These are phyloP conservation scores for Macrocybe gigantea DNA, from an alignment of 768 basidiomycete species.

Conservation along the genomic window DNA sequence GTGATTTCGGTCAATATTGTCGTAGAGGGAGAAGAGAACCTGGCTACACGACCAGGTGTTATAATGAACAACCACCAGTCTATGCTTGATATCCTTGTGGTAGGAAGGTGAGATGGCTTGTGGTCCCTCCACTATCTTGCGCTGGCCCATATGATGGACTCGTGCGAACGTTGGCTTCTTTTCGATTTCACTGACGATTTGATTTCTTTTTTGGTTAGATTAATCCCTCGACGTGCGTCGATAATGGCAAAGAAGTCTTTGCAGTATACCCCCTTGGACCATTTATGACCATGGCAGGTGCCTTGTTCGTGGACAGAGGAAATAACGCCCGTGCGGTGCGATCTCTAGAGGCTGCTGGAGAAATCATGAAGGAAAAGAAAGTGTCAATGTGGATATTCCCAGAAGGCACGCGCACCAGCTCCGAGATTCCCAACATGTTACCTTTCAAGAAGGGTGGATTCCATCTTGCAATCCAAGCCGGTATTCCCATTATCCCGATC, in stretches of 20 bases:
- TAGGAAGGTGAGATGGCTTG: slow-evolving; percentile 58
- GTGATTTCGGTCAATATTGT: slow-evolving; percentile 63
- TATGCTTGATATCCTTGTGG: slow-evolving; percentile 79
- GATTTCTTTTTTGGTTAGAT: slow-evolving; percentile 31
- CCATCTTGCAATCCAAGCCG: slow-evolving; percentile 88
- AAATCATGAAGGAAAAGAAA: slow-evolving; percentile 63
- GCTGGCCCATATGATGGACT: too few relatives aligned
- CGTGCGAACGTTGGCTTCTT: not conserved
- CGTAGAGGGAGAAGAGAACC: slow-evolving; percentile 83
- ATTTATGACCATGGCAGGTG: slow-evolving; percentile 84
- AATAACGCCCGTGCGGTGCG: slow-evolving; percentile 69
- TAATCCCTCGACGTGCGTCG: slow-evolving; percentile 76
- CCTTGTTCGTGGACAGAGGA: slow-evolving; percentile 88
- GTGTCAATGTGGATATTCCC: slow-evolving; percentile 93
- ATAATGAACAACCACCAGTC: slow-evolving; percentile 91
- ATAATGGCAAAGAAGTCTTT: slow-evolving; percentile 95
- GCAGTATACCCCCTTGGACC: slow-evolving; percentile 81
- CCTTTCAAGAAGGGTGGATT: slow-evolving; percentile 99
- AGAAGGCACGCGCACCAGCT: slow-evolving; percentile 86
- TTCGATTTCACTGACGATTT: slow-evolving; percentile 3
- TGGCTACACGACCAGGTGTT: slow-evolving; percentile 66
- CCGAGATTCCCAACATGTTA: slow-evolving; percentile 58
- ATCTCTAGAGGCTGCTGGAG: slow-evolving; percentile 72
- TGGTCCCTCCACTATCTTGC: not conserved
- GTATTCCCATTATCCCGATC: slow-evolving; percentile 87